These are phyloP conservation scores for Buddleja alternifolia DNA, from an alignment of 257 asterid species.

Conservation along the genomic window DNA sequence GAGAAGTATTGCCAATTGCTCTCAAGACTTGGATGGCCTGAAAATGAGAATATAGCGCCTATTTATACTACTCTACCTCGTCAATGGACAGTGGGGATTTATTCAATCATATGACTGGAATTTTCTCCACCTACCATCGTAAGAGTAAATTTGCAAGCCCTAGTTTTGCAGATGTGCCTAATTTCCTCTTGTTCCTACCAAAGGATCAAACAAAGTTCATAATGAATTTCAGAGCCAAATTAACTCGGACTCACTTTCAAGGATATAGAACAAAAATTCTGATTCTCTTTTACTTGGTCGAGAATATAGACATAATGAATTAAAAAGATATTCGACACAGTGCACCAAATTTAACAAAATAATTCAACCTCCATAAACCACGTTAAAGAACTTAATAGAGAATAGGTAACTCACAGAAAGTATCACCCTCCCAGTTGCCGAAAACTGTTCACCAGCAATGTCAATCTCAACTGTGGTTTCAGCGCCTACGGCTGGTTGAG, in stretches of 20 bases:
- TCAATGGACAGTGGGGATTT: too few relatives aligned
- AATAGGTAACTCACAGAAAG: slow-evolving; percentile 71
- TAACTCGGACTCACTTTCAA: not conserved
- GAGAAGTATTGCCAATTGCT: too few relatives aligned
- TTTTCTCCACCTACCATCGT: too few relatives aligned
- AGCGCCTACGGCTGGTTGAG: slow-evolving; percentile 97
- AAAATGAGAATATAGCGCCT: too few relatives aligned
- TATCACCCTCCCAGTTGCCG: slow-evolving; percentile 87
- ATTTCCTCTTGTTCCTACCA: not conserved
- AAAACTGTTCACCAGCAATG: slow-evolving; percentile 90
- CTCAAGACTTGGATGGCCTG: too few relatives aligned
- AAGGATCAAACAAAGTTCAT: not conserved
- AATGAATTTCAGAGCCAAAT: slow-evolving; percentile 1
- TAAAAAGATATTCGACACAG: slow-evolving; percentile 4
- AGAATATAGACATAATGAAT: slow-evolving; percentile 7
- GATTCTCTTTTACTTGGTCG: not conserved
- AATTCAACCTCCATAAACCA: slow-evolving; percentile 25
- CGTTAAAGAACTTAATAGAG: slow-evolving; percentile 16
- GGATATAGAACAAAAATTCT: not conserved
- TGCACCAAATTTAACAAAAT: slow-evolving; percentile 19
- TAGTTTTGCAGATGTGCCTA: slow-evolving; percentile 9
- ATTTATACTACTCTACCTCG: too few relatives aligned
- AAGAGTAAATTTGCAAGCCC: too few relatives aligned
- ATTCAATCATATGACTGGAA: too few relatives aligned
- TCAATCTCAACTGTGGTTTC: slow-evolving; percentile 93